Evolutionary conservation across 1,284 basidiomycete genomes (phyloP), one percentile per base, ranked within the genome.

Genomic region (Ustilago nuda): DNA sequence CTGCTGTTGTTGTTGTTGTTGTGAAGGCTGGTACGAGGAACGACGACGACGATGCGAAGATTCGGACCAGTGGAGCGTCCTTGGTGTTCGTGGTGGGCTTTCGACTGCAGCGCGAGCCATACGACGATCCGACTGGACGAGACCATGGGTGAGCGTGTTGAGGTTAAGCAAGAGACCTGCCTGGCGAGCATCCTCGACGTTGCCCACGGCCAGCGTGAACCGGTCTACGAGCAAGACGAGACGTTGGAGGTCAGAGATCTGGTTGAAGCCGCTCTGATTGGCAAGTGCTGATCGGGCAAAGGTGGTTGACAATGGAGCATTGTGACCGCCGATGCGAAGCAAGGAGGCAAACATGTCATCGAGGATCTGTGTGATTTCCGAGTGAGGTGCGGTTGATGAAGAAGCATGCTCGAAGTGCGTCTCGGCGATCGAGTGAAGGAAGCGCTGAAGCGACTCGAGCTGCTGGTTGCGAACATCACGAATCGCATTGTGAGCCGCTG

Each of bases 271-370:
- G n/a, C 48, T 50, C 50, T 11, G 37, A n/a, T 6, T 45, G 1
- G 52, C n/a, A n/a, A 37, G 17, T 6, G 51, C n/a, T 1, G 56
- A 48, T 7, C 65, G 64, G 6, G 68, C 37, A 46, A 71, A 71
- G 32, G 61, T 65, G 12, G 67, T 68, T 0, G 73, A 76, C 13
- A 76, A 53, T 2, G 73, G 68, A 36, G 65, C 68, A 56, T 59
- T 65, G 58, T 66, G 61, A 19, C 64, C 68, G 23, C 55, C 65
- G 45, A 76, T 62, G 30, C 68, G 58, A 39, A 68, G 73, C 12
- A 76, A 36, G 12, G 68, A 67, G 23, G 73, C 68, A 23, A 76
- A 67, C 54, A 76, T 45, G 43, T 76, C 73, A 51, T 76, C 73
- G n/a, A 71, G 55, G 53, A 65, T 56, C 39, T 61, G 64, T 0